phyloP scores from a whole-genome alignment of 257 asterid species.

The Schizonepeta tenuifolia region DNA sequence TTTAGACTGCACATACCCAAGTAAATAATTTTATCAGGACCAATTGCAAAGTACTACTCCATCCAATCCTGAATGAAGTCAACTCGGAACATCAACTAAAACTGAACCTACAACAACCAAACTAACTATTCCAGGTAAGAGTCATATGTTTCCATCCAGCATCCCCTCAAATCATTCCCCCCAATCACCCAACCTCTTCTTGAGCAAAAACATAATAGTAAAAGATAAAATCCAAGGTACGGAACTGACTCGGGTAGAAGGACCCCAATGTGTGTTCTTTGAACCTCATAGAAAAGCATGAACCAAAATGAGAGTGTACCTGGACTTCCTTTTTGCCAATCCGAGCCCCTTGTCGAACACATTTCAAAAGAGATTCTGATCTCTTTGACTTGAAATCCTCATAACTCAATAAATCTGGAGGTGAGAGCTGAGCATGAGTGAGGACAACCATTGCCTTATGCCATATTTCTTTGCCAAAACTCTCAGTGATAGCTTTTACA shows the following conservation, averaged over 20 bases:
- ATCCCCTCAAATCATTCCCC: background rate
- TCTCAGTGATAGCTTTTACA: constrained; percentile 83
- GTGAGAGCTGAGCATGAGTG: constrained; percentile 97
- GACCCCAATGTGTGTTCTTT: background rate
- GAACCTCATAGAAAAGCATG: background rate
- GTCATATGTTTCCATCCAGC: background rate
- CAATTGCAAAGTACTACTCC: background rate
- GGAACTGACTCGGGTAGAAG: background rate
- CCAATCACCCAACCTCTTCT: background rate
- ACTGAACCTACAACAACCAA: background rate
- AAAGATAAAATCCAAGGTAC: background rate
- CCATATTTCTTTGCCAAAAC: constrained; percentile 89
- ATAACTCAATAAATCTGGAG: constrained; percentile 90
- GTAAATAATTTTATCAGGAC: background rate
- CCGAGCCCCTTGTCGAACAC: constrained; percentile 76
- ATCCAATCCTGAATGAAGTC: background rate
- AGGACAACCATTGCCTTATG: constrained; percentile 79
- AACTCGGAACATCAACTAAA: background rate
- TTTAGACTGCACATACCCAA: background rate
- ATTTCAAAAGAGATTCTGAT: constrained; percentile 84
- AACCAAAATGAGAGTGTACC: constrained; percentile 44
- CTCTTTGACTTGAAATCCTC: constrained; percentile 84
- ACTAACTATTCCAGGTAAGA: background rate
- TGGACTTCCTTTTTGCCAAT: constrained; percentile 61
- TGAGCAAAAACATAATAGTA: background rate